Percentiles rank a stretch among this genome's conserved stretches.
Conservation (phyloP, 1,284 basidiomycete species). For the Clitocybe nebularis region DNA sequence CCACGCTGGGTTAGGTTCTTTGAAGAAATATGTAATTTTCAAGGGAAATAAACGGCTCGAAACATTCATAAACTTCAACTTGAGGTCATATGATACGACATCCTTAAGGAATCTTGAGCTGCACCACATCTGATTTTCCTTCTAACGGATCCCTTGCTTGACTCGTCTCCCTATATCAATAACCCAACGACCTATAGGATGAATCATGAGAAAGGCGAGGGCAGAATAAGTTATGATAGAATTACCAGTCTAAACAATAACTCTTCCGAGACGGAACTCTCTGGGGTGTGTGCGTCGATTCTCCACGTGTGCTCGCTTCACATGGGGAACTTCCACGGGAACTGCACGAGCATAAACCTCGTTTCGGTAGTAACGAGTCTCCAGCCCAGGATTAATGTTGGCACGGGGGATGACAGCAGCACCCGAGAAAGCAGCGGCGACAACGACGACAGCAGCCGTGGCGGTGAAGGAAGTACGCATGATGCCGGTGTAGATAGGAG, state of each 20-base stretch:
- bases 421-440: conserved; percentile 16
- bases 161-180: too few relatives aligned
- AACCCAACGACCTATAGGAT: too few relatives aligned
- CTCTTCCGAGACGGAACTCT: conserved; percentile 18
- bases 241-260: conserved; percentile 11
- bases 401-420: conserved; percentile 20
- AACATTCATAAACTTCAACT: too few relatives aligned
- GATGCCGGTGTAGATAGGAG: conserved; percentile 8
- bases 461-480: conserved; percentile 21
- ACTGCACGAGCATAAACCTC: conserved; percentile 14
- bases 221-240: too few relatives aligned
- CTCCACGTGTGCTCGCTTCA: conserved; percentile 1
- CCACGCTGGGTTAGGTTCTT: too few relatives aligned
- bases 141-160: too few relatives aligned
- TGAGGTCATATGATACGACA: too few relatives aligned
- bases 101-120: too few relatives aligned
- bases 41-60: too few relatives aligned
- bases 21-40: too few relatives aligned
- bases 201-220: too few relatives aligned
- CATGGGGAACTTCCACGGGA: conserved; percentile 5
- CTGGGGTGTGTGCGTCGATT: conserved; percentile 21
- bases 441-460: conserved; percentile 14
- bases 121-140: too few relatives aligned
- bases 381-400: conserved; percentile 15
- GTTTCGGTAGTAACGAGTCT: conserved; percentile 17